phyloP scores from a whole-genome alignment of 2,329 filamentous ascomycete species.

The Dactylellina leptospora region DNA sequence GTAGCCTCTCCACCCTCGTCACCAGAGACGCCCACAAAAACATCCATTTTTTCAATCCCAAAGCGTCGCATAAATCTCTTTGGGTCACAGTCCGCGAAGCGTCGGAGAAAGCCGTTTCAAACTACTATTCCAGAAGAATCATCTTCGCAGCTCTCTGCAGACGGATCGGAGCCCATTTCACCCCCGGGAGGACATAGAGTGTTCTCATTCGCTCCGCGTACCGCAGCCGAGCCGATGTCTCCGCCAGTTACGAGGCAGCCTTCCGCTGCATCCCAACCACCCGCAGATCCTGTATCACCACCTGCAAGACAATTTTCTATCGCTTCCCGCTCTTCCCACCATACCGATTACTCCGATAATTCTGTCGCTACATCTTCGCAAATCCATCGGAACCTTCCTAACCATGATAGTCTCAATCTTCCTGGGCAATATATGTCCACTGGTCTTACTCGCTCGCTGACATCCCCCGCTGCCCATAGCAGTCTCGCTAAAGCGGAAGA shows the following conservation, averaged over 20 bases:
- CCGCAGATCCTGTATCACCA: slow-evolving; percentile 38
- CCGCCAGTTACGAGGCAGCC: slow-evolving; percentile 44
- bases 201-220: slow-evolving; percentile 50
- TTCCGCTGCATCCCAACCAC: slow-evolving; percentile 31
- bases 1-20: slow-evolving; percentile 20
- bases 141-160: slow-evolving; percentile 36
- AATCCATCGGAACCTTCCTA: slow-evolving; percentile 60
- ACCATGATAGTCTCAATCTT: slow-evolving; percentile 63
- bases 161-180: slow-evolving; percentile 39
- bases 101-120: slow-evolving; percentile 54
- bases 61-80: slow-evolving; percentile 56
- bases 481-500: slow-evolving; percentile 48
- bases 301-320: slow-evolving; percentile 48
- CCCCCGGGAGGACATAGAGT: slow-evolving; percentile 35
- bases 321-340: slow-evolving; percentile 37
- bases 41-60: slow-evolving; percentile 50
- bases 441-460: slow-evolving; percentile 68
- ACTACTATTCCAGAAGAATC: slow-evolving; percentile 50
- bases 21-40: slow-evolving; percentile 36
- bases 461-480: slow-evolving; percentile 40
- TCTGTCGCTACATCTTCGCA: slow-evolving; percentile 35
- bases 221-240: slow-evolving; percentile 46
- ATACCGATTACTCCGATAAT: slow-evolving; percentile 41
- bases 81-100: slow-evolving; percentile 54
- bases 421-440: slow-evolving; percentile 64